Evolutionary conservation across 2,329 filamentous ascomycete genomes (phyloP), one percentile per base, ranked within the genome.

Genomic region (Dactylellina cionopaga): DNA sequence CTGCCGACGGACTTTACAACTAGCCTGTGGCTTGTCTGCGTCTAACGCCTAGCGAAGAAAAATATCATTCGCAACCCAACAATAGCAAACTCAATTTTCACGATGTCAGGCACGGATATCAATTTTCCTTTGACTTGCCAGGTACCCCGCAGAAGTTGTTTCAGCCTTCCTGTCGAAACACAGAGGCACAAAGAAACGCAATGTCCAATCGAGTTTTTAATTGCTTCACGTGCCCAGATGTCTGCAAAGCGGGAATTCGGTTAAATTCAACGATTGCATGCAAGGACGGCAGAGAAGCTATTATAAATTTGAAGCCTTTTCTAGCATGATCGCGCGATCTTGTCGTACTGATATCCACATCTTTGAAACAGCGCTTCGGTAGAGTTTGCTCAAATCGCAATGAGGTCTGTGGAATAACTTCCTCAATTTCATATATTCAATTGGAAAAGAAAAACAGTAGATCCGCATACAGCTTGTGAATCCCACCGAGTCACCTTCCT

Each of bases 261-360:
- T 49, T 65, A 65, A 65, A 47, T 29, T 59, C 39, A 33, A 39
- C 35, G 17, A 13, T n/a, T n/a, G n/a, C n/a, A n/a, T 58, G 35
- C 59, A 51, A n/a, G 58, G 39, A 71, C 65, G 58, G 66, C 58
- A 64, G 56, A 64, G 58, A 24, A 41, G 44, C 47, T n/a, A 15
- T 13, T 7, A 7, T 17, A 3, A 29, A n/a, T 25, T 46, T 49
- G 43, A 47, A 33, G 41, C 49, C 41, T 33, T 54, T 15, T 10
- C 49, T 22, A 70, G 65, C 65, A 62, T 47, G 44, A 72, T 72
- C 68, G 59, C 68, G 68, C 68, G 68, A 72, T 72, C 58, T 64
- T 65, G 59, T 72, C 68, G 68, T 47, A 59, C 31, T 33, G 33
- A 51, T 62, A 62, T 64, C 66, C 66, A 71, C 58, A 55, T 51